A percentile compares a stretch with the other conserved stretches of the same genome.
Evolutionary conservation across 345 rosid species (phyloP).

Genomic region (Geranium rotundifolium): DNA sequence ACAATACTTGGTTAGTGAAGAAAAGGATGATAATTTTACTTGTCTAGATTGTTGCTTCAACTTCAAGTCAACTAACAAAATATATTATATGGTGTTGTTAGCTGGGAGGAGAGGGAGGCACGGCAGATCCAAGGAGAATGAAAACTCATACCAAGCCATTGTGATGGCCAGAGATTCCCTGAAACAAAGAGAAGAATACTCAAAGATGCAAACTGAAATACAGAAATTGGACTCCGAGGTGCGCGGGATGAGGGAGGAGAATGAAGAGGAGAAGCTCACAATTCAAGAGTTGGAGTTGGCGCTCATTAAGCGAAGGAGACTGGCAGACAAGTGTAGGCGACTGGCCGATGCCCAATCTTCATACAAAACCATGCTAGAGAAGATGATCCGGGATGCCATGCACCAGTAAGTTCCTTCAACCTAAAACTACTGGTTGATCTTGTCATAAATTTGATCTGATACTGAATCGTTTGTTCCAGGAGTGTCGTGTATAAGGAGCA

Average conservation of each 20-base stretch:
- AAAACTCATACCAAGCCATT: conserved; percentile 74
- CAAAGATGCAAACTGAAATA: conserved; percentile 46
- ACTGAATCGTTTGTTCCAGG: conserved; percentile 30
- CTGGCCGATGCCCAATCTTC: conserved; percentile 91
- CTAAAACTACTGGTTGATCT: too few species aligned
- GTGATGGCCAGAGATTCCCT: conserved; percentile 73
- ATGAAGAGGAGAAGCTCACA: conserved; percentile 46
- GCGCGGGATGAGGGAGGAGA: conserved; percentile 39
- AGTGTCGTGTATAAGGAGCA: conserved; percentile 89
- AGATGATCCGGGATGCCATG: conserved; percentile 97
- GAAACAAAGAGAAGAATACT: conserved; percentile 61
- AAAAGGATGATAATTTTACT: too few species aligned
- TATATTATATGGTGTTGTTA: conserved; percentile 3
- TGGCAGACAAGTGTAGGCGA: conserved; percentile 87
- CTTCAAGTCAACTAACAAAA: not conserved
- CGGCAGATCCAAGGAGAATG: conserved; percentile 53
- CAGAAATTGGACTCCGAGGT: conserved; percentile 56
- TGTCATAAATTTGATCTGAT: not conserved
- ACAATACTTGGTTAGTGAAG: conserved; percentile 40
- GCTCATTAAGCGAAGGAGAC: conserved; percentile 65
- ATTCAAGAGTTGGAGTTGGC: conserved; percentile 72
- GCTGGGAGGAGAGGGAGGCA: conserved; percentile 40
- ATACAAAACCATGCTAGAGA: conserved; percentile 63
- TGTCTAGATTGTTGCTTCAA: too few species aligned
- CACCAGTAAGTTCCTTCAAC: conserved; percentile 61